Conservation (phyloP, 2,329 filamentous ascomycete species). For the Nemania abortiva region DNA sequence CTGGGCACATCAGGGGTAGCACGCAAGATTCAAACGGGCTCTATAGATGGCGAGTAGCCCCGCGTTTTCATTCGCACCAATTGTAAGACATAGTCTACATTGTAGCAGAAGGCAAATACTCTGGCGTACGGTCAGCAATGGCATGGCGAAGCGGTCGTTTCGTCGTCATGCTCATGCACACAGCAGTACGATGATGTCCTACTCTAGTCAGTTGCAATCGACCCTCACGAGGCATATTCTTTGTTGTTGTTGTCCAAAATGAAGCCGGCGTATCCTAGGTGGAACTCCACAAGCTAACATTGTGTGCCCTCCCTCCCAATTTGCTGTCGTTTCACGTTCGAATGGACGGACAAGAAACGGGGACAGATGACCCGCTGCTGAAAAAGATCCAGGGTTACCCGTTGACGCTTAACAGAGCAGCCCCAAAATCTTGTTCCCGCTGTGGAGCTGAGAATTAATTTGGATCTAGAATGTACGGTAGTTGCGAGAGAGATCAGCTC, state of each 20-base stretch:
- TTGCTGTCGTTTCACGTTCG: conserved; percentile 17
- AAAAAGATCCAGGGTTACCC: conserved; percentile 1
- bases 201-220: conserved; percentile 10
- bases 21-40: conserved; percentile 41
- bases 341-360: neutral
- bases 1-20: conserved; percentile 37
- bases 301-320: conserved; percentile 6
- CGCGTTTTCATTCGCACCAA: conserved; percentile 40
- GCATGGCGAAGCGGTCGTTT: conserved; percentile 9
- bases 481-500: neutral
- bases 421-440: neutral
- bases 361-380: conserved; percentile 6
- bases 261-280: conserved; percentile 2
- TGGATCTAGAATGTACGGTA: neutral
- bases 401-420: neutral
- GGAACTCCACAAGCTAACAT: neutral
- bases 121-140: conserved; percentile 19
- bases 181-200: neutral
- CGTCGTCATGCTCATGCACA: conserved; percentile 2
- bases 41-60: conserved; percentile 42
- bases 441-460: neutral
- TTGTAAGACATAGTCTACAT: conserved; percentile 38
- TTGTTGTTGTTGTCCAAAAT: neutral
- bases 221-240: conserved; percentile 4
- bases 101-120: conserved; percentile 41